Evolutionary conservation across 2,329 filamentous ascomycete species (phyloP).

Genomic region (Curvularia spicifera): DNA sequence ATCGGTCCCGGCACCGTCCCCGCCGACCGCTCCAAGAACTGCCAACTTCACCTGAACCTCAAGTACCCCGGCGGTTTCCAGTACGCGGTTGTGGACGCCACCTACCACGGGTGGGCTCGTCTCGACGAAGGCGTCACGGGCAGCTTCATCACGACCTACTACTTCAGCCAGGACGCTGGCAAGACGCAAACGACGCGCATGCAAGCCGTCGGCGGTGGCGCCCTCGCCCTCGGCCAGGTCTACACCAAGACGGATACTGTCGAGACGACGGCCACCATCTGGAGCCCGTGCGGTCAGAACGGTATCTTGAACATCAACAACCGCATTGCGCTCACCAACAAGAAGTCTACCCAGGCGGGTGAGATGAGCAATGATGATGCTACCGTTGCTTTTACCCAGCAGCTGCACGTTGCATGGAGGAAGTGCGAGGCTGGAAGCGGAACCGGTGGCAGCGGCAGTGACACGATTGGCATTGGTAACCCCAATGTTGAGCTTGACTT

Average conservation of each 20-base stretch:
- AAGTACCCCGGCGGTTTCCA: slow-evolving; percentile 50
- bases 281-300: slow-evolving; percentile 44
- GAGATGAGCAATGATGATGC: slow-evolving; percentile 46
- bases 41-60: slow-evolving; percentile 46
- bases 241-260: slow-evolving; percentile 56
- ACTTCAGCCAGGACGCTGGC: slow-evolving; percentile 46
- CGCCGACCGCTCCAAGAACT: slow-evolving; percentile 46
- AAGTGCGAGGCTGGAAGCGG: slow-evolving; percentile 24
- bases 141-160: slow-evolving; percentile 46
- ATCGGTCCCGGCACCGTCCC: slow-evolving; percentile 39
- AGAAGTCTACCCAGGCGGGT: slow-evolving; percentile 29
- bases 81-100: slow-evolving; percentile 45
- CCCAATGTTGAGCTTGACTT: slow-evolving; percentile 28
- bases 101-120: slow-evolving; percentile 48
- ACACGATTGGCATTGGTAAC: slow-evolving; percentile 36
- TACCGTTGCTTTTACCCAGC: slow-evolving; percentile 46
- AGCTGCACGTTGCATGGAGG: slow-evolving; percentile 45
- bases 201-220: slow-evolving; percentile 42
- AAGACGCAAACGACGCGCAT: slow-evolving; percentile 40
- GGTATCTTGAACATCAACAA: slow-evolving; percentile 47
- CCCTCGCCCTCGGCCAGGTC: slow-evolving; percentile 50
- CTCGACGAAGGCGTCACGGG: slow-evolving; percentile 45
- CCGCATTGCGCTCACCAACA: slow-evolving; percentile 36
- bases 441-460: slow-evolving; percentile 17
- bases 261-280: slow-evolving; percentile 44